These are phyloP conservation scores for Kwoniella sp. DNA, from an alignment of 768 basidiomycete species.

Conservation along the genomic window DNA sequence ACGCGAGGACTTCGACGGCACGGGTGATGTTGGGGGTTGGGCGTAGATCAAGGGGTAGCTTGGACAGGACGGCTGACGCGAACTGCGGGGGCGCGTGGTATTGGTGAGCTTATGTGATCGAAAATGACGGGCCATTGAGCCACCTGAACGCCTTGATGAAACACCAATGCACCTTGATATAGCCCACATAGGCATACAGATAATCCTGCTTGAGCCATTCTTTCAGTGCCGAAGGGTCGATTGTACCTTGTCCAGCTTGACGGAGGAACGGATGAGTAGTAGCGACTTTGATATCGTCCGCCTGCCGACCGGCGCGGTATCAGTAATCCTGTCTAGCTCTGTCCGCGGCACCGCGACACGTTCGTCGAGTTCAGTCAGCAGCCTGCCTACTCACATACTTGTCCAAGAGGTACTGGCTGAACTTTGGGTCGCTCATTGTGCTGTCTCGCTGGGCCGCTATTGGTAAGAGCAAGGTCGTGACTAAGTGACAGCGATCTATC, in stretches of 20 bases:
- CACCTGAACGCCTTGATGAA: too few relatives aligned
- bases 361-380: too few relatives aligned
- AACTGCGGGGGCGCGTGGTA: slow-evolving; percentile 52
- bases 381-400: slow-evolving; percentile 7
- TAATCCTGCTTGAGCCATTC: slow-evolving; percentile 70
- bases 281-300: slow-evolving; percentile 53
- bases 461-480: too few relatives aligned
- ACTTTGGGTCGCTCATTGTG: slow-evolving; percentile 8
- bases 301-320: too few relatives aligned
- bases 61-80: slow-evolving; percentile 62
- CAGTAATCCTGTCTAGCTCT: too few relatives aligned
- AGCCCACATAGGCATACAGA: slow-evolving; percentile 69
- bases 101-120: too few relatives aligned
- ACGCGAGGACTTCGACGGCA: slow-evolving; percentile 57
- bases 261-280: slow-evolving; percentile 61
- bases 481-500: too few relatives aligned
- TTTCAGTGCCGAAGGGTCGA: slow-evolving; percentile 56
- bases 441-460: background rate
- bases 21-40: slow-evolving; percentile 48
- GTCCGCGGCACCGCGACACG: too few relatives aligned
- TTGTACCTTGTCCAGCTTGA: slow-evolving; percentile 57
- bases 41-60: slow-evolving; percentile 56
- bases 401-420: slow-evolving; percentile 6
- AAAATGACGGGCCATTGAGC: too few relatives aligned
- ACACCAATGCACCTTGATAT: slow-evolving; percentile 55